Conservation (phyloP, 2,329 filamentous ascomycete genomes). For the Taxawa tesnikishii region DNA sequence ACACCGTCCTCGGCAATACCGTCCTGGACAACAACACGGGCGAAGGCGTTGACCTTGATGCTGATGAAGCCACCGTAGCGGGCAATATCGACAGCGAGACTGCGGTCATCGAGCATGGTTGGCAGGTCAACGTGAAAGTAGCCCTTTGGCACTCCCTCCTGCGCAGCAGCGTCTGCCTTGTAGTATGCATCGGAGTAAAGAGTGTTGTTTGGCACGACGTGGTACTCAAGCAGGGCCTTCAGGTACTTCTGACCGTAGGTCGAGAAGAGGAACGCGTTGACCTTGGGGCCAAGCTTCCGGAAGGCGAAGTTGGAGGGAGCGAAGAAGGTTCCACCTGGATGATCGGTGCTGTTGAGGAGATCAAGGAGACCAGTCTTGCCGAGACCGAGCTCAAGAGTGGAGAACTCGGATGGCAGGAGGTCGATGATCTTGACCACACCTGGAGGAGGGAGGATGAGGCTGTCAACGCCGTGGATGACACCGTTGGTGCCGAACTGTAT, state of each 20-base stretch:
- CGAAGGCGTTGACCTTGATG: constrained; percentile 66
- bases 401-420: constrained; percentile 58
- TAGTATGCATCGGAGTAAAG: constrained; percentile 79
- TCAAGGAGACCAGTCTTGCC: constrained; percentile 60
- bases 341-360: constrained; percentile 40
- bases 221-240: constrained; percentile 56
- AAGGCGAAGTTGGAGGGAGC: constrained; percentile 77
- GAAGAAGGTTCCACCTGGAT: constrained; percentile 63
- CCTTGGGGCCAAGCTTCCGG: constrained; percentile 53
- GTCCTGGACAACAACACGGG: constrained; percentile 54
- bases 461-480: constrained; percentile 65
- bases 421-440: constrained; percentile 50
- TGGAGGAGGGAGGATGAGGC: constrained; percentile 65
- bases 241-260: constrained; percentile 62
- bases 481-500: constrained; percentile 61
- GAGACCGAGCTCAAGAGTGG: constrained; percentile 63
- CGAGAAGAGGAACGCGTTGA: constrained; percentile 81
- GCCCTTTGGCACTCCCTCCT: constrained; percentile 26
- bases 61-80: constrained; percentile 54
- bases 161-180: constrained; percentile 15
- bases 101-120: constrained; percentile 55
- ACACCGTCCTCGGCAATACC: constrained; percentile 67
- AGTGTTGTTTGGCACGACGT: constrained; percentile 60
- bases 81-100: constrained; percentile 58
- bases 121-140: constrained; percentile 59